These are phyloP conservation scores for Athelia psychrophila DNA, from an alignment of 1,284 basidiomycete species.

Conservation along the genomic window DNA sequence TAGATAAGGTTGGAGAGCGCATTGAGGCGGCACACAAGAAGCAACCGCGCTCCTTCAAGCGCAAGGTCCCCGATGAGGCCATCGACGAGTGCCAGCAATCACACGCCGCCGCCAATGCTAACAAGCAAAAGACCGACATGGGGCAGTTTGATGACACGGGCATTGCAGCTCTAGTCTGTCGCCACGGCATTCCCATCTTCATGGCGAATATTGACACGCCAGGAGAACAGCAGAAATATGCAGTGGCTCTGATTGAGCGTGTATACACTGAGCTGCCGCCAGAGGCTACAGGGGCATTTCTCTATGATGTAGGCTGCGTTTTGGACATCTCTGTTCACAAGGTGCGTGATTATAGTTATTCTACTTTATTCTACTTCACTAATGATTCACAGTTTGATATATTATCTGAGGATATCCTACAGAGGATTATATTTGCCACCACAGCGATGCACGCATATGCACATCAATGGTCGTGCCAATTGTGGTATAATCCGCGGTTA, in stretches of 20 bases:
- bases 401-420: conserved; percentile 1
- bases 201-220: conserved; percentile 12
- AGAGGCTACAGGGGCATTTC: conserved; percentile 2
- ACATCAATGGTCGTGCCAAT: conserved; percentile 18
- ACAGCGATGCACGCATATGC: conserved; percentile 17
- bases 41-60: neutral
- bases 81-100: conserved; percentile 14
- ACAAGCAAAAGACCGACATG: conserved; percentile 8
- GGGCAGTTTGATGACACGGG: conserved; percentile 13
- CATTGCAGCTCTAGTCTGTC: conserved; percentile 14
- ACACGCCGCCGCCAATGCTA: conserved; percentile 15
- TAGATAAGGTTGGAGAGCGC: conserved; percentile 4
- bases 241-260: conserved; percentile 8
- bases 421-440: conserved; percentile 8
- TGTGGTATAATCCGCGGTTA: conserved; percentile 14
- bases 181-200: conserved; percentile 12
- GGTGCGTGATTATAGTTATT: neutral
- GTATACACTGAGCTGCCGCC: conserved; percentile 9
- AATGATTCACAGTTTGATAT: conserved; percentile 6
- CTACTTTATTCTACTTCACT: neutral
- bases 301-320: conserved; percentile 17
- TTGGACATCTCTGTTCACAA: conserved; percentile 4
- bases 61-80: conserved; percentile 6
- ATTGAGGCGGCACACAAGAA: neutral
- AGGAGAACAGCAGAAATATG: conserved; percentile 15